These are phyloP conservation scores for Pseudotulostoma volvatum DNA, from an alignment of 495 filamentous ascomycete species.

Conservation along the genomic window DNA sequence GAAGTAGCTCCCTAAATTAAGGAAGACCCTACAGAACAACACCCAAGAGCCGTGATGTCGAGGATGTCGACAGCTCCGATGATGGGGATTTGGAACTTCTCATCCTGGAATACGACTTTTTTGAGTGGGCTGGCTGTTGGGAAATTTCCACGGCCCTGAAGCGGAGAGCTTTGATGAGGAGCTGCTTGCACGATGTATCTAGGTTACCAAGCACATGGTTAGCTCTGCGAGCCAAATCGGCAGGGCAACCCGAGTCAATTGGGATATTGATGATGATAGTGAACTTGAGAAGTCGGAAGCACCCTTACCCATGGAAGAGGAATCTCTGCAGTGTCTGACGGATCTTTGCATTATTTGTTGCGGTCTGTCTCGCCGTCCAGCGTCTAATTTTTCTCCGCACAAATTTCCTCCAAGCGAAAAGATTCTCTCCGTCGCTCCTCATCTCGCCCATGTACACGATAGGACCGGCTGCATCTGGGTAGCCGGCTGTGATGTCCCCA, in stretches of 20 bases:
- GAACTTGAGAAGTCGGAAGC: conserved; percentile 8
- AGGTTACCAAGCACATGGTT: conserved; percentile 18
- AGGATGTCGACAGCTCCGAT: conserved; percentile 7
- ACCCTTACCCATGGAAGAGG: conserved; percentile 5
- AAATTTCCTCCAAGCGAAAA: conserved; percentile 13
- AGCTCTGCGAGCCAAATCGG: conserved; percentile 11
- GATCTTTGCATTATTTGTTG: conserved; percentile 17
- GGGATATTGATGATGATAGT: conserved; percentile 8
- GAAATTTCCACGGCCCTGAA: conserved; percentile 16
- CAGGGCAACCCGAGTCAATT: conserved; percentile 14
- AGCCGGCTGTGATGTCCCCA: conserved; percentile 10
- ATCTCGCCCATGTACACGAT: conserved; percentile 11
- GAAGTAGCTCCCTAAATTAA: conserved; percentile 11
- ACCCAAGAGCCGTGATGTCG: conserved; percentile 9
- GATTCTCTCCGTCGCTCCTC: conserved; percentile 16
- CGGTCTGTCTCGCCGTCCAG: conserved; percentile 10
- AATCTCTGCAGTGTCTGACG: conserved; percentile 8
- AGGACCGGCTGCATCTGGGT: conserved; percentile 16
- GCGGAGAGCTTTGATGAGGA: conserved; percentile 13
- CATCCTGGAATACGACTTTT: conserved; percentile 12
- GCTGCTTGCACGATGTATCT: conserved; percentile 12
- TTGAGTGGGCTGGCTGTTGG: conserved; percentile 13
- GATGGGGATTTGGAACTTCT: conserved; percentile 9
- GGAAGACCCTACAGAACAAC: conserved; percentile 10
- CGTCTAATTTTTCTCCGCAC: conserved; percentile 15